Conservation (phyloP, 2,329 filamentous ascomycete genomes). For the Tolypocladium album region DNA sequence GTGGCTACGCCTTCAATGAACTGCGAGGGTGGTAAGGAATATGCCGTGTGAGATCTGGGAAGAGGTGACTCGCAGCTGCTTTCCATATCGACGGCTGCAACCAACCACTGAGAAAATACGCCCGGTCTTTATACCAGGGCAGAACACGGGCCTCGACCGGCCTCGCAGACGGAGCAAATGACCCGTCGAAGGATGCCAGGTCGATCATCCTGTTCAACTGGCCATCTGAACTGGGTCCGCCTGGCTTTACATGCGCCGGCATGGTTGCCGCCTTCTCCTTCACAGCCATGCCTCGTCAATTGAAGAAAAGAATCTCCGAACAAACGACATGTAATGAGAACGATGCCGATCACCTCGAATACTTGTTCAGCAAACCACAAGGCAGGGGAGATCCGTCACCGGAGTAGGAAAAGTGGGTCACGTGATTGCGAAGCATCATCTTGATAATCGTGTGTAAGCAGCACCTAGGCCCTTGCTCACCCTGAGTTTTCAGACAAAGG, state of each 20-base stretch:
- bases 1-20: slow-evolving; percentile 20
- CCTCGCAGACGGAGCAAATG: not conserved
- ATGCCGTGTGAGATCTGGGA: not conserved
- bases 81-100: slow-evolving; percentile 13
- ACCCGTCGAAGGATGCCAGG: not conserved
- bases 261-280: not conserved
- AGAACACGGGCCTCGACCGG: not conserved
- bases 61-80: slow-evolving; percentile 9
- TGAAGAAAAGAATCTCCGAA: not conserved
- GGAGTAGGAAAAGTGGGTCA: not conserved
- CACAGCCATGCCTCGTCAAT: not conserved
- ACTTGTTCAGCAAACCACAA: no score
- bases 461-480: not conserved
- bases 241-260: not conserved
- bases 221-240: not conserved
- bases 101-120: slow-evolving; percentile 15
- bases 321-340: not conserved
- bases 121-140: slow-evolving; percentile 14
- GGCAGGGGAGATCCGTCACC: no score
- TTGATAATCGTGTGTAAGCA: not conserved
- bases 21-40: slow-evolving; percentile 4
- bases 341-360: not conserved
- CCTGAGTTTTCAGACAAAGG: no score
- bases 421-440: not conserved
- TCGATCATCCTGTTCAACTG: not conserved